Conservation (phyloP, 345 rosid species). For the Dovyalis caffra region DNA sequence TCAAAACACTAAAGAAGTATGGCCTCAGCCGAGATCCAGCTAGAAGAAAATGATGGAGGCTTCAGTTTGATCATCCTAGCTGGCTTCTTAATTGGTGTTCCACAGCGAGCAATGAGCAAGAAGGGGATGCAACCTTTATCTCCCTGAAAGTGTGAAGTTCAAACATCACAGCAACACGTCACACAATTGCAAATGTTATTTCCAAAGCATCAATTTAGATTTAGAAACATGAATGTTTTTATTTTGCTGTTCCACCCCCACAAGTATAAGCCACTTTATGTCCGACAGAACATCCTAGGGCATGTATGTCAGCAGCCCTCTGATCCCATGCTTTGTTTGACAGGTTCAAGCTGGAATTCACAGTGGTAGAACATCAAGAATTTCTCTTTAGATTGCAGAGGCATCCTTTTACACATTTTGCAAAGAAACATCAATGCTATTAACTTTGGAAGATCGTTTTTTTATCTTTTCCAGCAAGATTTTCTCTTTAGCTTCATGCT, state of each 20-base stretch:
- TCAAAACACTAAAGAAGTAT: constrained; percentile 73
- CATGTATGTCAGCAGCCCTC: too few relatives aligned
- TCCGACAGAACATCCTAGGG: too few relatives aligned
- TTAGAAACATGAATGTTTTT: not conserved
- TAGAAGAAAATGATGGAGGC: constrained; percentile 40
- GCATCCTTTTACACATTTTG: too few relatives aligned
- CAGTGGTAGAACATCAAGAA: too few relatives aligned
- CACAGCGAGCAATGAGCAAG: not conserved
- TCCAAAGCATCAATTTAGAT: not conserved
- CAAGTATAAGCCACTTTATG: not conserved
- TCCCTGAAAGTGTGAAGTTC: not conserved
- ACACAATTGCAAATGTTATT: not conserved
- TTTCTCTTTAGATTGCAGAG: too few relatives aligned
- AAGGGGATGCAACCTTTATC: not conserved
- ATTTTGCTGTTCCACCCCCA: not conserved
- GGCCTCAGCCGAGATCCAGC: constrained; percentile 85
- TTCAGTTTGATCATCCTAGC: not conserved
- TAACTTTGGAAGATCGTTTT: too few relatives aligned
- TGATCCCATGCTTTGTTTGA: too few relatives aligned
- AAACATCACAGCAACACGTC: not conserved
- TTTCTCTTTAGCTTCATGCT: too few relatives aligned
- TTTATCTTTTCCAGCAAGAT: too few relatives aligned
- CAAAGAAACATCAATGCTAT: too few relatives aligned
- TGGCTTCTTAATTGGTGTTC: not conserved
- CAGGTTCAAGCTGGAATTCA: too few relatives aligned